These are phyloP conservation scores for Diutina catenulata DNA, from an alignment of 1,139 yeast species.

Conservation along the genomic window DNA sequence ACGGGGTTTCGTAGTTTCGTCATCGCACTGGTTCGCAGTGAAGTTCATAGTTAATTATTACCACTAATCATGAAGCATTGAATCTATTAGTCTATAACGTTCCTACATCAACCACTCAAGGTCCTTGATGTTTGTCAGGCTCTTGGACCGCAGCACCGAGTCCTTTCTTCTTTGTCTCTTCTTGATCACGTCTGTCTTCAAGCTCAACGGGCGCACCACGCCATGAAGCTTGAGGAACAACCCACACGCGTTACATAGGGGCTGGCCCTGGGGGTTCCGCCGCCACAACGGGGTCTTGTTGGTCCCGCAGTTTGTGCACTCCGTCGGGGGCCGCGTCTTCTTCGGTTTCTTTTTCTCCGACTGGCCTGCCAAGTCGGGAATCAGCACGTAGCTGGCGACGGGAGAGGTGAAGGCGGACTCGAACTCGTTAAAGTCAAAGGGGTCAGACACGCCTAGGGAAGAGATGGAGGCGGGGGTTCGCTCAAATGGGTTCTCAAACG, in stretches of 20 bases:
- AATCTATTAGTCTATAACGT: neutral
- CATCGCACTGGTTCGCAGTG: no score
- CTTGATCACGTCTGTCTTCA: constrained; percentile 19
- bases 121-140: constrained; percentile 1
- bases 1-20: no score
- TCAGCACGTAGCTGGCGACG: constrained; percentile 1
- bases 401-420: constrained; percentile 1
- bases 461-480: no score
- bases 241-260: constrained; percentile 19
- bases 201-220: constrained; percentile 17
- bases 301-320: constrained; percentile 17
- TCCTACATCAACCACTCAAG: constrained; percentile 4
- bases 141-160: constrained; percentile 7
- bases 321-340: neutral
- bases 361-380: neutral
- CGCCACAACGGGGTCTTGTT: constrained; percentile 19
- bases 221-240: constrained; percentile 18
- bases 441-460: no score
- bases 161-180: constrained; percentile 17
- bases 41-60: no score
- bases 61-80: no score
- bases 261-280: constrained; percentile 18
- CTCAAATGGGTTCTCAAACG: no score
- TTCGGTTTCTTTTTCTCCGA: neutral
- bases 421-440: constrained; percentile 1